Base-by-base conservation (phyloP, 1,284 basidiomycete species). In the Dichomitus squalens region DNA sequence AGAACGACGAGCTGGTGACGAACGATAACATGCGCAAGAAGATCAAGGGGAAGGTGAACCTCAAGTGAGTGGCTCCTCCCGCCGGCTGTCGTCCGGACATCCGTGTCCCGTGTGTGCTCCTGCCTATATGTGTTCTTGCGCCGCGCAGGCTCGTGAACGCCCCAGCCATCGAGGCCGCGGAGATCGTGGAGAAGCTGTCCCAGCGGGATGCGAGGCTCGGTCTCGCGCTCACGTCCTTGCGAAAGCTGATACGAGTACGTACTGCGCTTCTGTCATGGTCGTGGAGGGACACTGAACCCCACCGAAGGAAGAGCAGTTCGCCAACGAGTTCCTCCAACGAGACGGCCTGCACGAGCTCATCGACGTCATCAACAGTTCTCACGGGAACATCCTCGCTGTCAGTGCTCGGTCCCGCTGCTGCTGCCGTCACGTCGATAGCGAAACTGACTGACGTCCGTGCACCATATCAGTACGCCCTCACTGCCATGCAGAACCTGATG, bases 321-420 rank as follows among this genome's bases (percentile, higher is more conserved):
- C 89, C 0, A 83, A 84, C 49, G 92, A 93, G 68, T 98, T 98
- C 70, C 75, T 98, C 27, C 83, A 83, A 49, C 82, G 89, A 34
- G 83, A 88, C 61, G 96, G 96, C 1, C 77, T 95, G 40, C 73
- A 75, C 40, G 85, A 90, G 63, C 79, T 97, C n/a, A 85, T 94
- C 25, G 78, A 83, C 36, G 81, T 93, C 27, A 88, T 96, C 58
- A 80, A 84, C 61, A 74, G 71, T 20, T 82, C 80, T 27, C 84
- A 85, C 64, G 95, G 95, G 40, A 98, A 97, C 71, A 92, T 88
- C 2, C 84, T 98, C 20, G 93, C 92, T 41, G 92, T 94, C 67
- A 66, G 80, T 74, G 29, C 29, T 33, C 18, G 7, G 29, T 7
- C 44, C 44, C 25, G 16, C 8, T 29, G 4, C 29, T 47, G 18